A percentile compares a stretch with the other conserved stretches of the same genome.
Evolutionary conservation across 495 filamentous ascomycete species (phyloP).

Genomic region (Talaromyces nanjingensis): DNA sequence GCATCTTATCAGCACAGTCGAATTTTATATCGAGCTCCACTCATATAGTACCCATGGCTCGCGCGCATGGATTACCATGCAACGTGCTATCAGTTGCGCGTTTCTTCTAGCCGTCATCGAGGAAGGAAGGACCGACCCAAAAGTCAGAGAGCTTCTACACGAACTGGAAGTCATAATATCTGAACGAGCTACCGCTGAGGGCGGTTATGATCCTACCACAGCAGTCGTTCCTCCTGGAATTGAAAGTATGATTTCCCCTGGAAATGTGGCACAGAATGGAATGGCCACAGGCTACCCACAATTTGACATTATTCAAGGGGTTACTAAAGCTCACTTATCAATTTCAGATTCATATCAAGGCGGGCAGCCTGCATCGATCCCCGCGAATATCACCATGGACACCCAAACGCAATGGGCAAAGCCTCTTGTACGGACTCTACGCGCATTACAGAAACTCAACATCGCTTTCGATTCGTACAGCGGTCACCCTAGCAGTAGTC

Average conservation of each 20-base stretch:
- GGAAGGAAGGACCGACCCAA: slow-evolving; percentile 24
- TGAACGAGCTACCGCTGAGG: slow-evolving; percentile 36
- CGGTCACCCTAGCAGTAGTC: not conserved
- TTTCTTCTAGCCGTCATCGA: slow-evolving; percentile 40
- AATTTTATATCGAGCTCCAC: slow-evolving; percentile 41
- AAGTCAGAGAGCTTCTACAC: slow-evolving; percentile 32
- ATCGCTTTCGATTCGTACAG: slow-evolving; percentile 27
- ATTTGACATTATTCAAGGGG: slow-evolving; percentile 27
- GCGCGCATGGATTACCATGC: slow-evolving; percentile 42
- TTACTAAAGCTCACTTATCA: slow-evolving; percentile 20
- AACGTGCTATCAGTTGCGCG: slow-evolving; percentile 39
- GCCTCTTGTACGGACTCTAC: slow-evolving; percentile 38
- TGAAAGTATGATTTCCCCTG: not conserved
- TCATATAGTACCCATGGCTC: slow-evolving; percentile 32
- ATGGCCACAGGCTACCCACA: not conserved
- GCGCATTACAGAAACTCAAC: slow-evolving; percentile 39
- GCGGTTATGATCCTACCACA: slow-evolving; percentile 8
- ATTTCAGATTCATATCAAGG: slow-evolving; percentile 10
- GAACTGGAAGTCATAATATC: slow-evolving; percentile 32
- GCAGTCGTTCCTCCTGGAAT: not conserved
- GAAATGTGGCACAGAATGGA: not conserved
- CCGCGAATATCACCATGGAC: slow-evolving; percentile 22
- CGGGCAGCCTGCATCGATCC: slow-evolving; percentile 22
- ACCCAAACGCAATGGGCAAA: slow-evolving; percentile 42
- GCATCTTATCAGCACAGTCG: slow-evolving; percentile 35